These are phyloP conservation scores for Sarocladium oryzae DNA, from an alignment of 2,329 filamentous ascomycete genomes.

Conservation along the genomic window DNA sequence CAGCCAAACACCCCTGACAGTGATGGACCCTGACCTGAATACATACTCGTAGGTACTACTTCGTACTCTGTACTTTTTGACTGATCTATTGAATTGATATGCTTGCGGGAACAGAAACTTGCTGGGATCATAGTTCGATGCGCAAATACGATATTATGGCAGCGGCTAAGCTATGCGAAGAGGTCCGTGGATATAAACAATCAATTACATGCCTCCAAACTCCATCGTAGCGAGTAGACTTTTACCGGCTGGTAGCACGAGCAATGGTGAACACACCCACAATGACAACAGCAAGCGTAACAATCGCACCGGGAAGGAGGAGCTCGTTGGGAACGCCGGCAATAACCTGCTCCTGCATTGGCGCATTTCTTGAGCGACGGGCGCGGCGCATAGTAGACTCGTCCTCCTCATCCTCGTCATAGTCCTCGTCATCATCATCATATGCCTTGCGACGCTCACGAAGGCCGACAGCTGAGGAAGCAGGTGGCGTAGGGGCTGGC, in stretches of 20 bases:
- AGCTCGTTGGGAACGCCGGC: conserved; percentile 90
- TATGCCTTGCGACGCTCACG: conserved; percentile 43
- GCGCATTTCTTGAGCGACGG: conserved; percentile 29
- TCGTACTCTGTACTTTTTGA: no score
- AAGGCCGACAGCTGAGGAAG: conserved; percentile 38
- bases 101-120: no score
- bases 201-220: neutral
- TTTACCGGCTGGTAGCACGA: conserved; percentile 52
- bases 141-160: conserved; percentile 3
- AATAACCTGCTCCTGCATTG: conserved; percentile 68
- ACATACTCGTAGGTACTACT: no score
- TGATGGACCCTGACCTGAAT: no score
- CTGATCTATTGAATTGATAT: no score
- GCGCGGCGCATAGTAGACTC: conserved; percentile 41
- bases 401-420: conserved; percentile 45
- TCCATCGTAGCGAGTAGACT: neutral
- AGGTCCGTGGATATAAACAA: conserved; percentile 1
- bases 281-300: conserved; percentile 91
- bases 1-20: neutral
- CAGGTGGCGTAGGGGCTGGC: conserved; percentile 37
- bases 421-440: conserved; percentile 52
- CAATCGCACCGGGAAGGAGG: conserved; percentile 86
- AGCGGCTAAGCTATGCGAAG: conserved; percentile 6
- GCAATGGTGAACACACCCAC: conserved; percentile 87
- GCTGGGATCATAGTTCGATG: no score